Percentiles rank a stretch among this genome's conserved stretches.
Conservation (phyloP, 2,329 filamentous ascomycete genomes). For the Fusarium tricinctum region DNA sequence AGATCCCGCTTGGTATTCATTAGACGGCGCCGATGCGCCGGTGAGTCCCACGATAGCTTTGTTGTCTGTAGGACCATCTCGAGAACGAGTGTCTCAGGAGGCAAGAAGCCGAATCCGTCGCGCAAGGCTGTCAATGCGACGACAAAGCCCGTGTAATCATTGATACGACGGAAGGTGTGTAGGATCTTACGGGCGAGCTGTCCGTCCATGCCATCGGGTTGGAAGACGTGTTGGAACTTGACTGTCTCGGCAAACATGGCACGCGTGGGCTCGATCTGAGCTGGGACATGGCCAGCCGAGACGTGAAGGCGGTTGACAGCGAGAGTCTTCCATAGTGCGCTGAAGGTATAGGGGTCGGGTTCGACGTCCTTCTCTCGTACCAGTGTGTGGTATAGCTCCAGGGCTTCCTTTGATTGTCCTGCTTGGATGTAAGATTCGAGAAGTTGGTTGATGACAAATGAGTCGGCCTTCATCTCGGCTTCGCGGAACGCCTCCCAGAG, state of each 20-base stretch:
- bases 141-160: conserved; percentile 61
- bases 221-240: conserved; percentile 62
- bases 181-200: conserved; percentile 65
- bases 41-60: conserved; percentile 60
- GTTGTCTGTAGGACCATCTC: conserved; percentile 63
- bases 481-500: conserved; percentile 74
- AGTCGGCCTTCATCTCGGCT: conserved; percentile 76
- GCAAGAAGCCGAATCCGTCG: conserved; percentile 60
- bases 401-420: conserved; percentile 67
- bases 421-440: conserved; percentile 76
- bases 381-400: conserved; percentile 69
- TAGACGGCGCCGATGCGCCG: conserved; percentile 58
- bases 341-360: conserved; percentile 78
- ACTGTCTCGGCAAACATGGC: conserved; percentile 64
- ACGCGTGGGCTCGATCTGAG: conserved; percentile 56
- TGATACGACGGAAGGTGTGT: conserved; percentile 64
- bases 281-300: conserved; percentile 47
- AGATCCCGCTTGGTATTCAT: conserved; percentile 60
- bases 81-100: conserved; percentile 61
- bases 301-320: conserved; percentile 63
- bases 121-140: conserved; percentile 61
- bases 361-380: conserved; percentile 63
- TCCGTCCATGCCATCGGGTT: conserved; percentile 59
- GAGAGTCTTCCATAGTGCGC: conserved; percentile 74
- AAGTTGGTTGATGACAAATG: conserved; percentile 84